Conservation (phyloP, 2,329 filamentous ascomycete genomes). For the Chaetomiaceae sp. region DNA sequence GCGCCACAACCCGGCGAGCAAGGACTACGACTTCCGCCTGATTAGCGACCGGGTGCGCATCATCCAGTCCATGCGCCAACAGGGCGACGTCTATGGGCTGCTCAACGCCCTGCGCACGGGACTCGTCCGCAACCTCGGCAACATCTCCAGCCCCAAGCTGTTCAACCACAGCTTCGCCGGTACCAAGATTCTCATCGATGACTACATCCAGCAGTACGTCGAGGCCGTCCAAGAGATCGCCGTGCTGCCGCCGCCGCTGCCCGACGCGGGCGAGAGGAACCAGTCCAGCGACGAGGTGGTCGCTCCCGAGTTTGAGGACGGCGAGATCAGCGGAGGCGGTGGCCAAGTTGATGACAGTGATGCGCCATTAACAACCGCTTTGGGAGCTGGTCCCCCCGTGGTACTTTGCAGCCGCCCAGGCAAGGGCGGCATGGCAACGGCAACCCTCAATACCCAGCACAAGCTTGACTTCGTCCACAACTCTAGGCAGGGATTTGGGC, state of each 20-base stretch:
- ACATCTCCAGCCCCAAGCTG: constrained; percentile 75
- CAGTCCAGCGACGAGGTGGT: background rate
- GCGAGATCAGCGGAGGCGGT: background rate
- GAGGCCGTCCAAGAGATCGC: constrained; percentile 75
- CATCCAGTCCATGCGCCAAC: constrained; percentile 61
- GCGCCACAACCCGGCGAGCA: constrained; percentile 76
- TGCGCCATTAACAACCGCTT: no score
- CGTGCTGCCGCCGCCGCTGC: constrained; percentile 54
- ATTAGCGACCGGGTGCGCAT: constrained; percentile 73
- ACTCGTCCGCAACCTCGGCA: constrained; percentile 80
- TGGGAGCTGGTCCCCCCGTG: background rate
- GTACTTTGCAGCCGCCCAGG: background rate
- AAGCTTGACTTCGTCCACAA: constrained; percentile 86
- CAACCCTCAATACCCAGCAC: constrained; percentile 27
- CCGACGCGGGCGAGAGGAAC: constrained; percentile 7
- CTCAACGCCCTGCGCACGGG: constrained; percentile 78
- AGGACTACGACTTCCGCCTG: constrained; percentile 80
- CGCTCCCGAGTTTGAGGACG: constrained; percentile 6
- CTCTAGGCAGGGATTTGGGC: constrained; percentile 80
- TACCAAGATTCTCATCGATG: constrained; percentile 85
- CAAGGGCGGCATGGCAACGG: constrained; percentile 3
- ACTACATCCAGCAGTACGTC: constrained; percentile 83
- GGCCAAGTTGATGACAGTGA: background rate
- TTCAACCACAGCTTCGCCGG: constrained; percentile 84
- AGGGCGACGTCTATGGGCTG: constrained; percentile 67